Base-by-base conservation (phyloP, 805 yeast species). In the Maudiozyma pseudohumilis region DNA sequence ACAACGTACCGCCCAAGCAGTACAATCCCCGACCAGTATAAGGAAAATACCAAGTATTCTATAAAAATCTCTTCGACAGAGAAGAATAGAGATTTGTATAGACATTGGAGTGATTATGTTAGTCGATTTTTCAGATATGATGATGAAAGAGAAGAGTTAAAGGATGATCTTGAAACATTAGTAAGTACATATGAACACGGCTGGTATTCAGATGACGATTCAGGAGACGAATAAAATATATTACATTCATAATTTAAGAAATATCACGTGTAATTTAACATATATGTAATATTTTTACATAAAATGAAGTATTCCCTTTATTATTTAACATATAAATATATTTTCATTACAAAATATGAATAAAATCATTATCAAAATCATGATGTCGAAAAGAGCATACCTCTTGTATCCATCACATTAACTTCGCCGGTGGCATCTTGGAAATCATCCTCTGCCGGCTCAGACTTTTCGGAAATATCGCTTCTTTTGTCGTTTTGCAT, bases 151-250 rank as follows among this genome's bases (percentile, higher is more conserved):
- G 75, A 69, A 29, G 79, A 74, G 29, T 49, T 75, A 35, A 62
- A 69, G 10, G 77, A 77, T 30, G 65, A 66, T 17, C 44, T 77
- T 8, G 69, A 65, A 2, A 52, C 56, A 3, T 36, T 72, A 29
- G 66, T 69, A 1, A 55, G 60, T 3, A 70, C 66, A 37, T 77
- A 75, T 45, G 72, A 70, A 30, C 55, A 57, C 41, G 81, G 80
- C 0, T 74, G 69, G 54, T 63, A 66, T 35, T 67, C 64, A 34
- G 72, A 68, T 46, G 69, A 65, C 11, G 68, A 63, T 33, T 63
- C 64, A 26, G 68, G 65, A n/a, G 68, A 63, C 38, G 66, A 61
- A 10, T 29, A 43, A 39, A 33, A 18, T 29, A 21, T 22, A 22
- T 25, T 15, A 19, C 13, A 18, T 15, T 16, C 12, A 12, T 15